phyloP scores from a whole-genome alignment of 1,284 basidiomycete species.

The Cutaneotrichosporon arboriforme region DNA sequence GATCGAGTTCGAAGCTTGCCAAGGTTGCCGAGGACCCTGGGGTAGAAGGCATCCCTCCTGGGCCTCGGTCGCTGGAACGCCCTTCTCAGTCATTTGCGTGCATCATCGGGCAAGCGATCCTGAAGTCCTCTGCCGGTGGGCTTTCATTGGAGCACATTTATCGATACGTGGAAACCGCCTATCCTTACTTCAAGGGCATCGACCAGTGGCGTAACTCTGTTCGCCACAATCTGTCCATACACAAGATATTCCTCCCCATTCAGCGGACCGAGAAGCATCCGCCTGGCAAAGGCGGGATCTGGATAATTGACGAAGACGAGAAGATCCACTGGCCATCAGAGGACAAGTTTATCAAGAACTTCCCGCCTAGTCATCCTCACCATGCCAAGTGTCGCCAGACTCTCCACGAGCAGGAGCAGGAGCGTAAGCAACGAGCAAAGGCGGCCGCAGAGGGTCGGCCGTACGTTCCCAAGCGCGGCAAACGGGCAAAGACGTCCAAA shows the following conservation, averaged over 20 bases:
- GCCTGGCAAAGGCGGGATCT: conserved; percentile 47
- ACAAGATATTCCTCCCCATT: conserved; percentile 69
- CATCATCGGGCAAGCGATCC: conserved; percentile 88
- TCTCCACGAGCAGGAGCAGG: conserved; percentile 35
- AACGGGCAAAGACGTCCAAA: conserved; percentile 10
- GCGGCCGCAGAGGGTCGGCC: conserved; percentile 36
- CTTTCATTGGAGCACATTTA: conserved; percentile 94
- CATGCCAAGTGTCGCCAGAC: conserved; percentile 41
- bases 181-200: conserved; percentile 85
- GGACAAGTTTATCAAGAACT: conserved; percentile 47
- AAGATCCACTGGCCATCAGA: conserved; percentile 43
- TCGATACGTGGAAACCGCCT: conserved; percentile 87
- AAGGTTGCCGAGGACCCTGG: conserved; percentile 45
- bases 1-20: conserved; percentile 38
- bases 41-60: conserved; percentile 59
- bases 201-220: conserved; percentile 90
- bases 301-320: conserved; percentile 46
- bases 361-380: conserved; percentile 38
- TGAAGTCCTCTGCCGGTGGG: conserved; percentile 74
- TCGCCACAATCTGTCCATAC: conserved; percentile 81
- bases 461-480: conserved; percentile 45
- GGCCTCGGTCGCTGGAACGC: conserved; percentile 71
- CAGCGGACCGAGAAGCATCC: conserved; percentile 43
- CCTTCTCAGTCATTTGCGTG: conserved; percentile 87
- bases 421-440: conserved; percentile 37